These are phyloP conservation scores for Medicago arabica DNA, from an alignment of 306 rosid species.

Conservation along the genomic window DNA sequence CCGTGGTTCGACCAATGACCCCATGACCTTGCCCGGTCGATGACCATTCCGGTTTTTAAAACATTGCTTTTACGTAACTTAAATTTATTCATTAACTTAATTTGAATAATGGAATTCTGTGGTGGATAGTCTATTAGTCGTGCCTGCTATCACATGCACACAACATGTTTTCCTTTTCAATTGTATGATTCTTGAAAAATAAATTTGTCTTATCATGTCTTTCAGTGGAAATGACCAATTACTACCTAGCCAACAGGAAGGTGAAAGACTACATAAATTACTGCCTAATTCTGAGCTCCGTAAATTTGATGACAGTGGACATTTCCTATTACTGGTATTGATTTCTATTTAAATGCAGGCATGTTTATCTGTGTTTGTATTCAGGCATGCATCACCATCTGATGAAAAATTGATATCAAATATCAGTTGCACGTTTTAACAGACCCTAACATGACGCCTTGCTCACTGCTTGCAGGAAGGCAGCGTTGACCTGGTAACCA, in stretches of 20 bases:
- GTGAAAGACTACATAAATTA: constrained; percentile 54
- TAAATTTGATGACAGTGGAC: constrained; percentile 68
- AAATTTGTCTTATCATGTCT: constrained; percentile 43
- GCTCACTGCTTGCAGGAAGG: constrained; percentile 62
- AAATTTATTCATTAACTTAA: no score
- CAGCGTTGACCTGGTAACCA: constrained; percentile 65
- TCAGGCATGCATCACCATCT: constrained; percentile 24
- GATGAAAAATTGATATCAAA: constrained; percentile 27
- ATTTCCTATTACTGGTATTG: constrained; percentile 84
- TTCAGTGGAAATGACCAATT: constrained; percentile 76
- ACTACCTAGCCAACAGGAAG: constrained; percentile 78
- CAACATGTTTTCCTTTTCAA: constrained; percentile 25
- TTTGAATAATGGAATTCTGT: no score
- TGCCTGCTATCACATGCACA: background rate
- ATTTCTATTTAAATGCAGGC: constrained; percentile 17
- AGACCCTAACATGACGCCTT: constrained; percentile 17
- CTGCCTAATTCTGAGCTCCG: constrained; percentile 69
- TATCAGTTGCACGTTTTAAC: constrained; percentile 26
- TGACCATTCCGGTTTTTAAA: no score
- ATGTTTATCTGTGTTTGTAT: background rate
- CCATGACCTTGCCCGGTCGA: no score
- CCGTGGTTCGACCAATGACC: no score
- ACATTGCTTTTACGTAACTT: no score
- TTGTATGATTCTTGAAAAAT: constrained; percentile 26
- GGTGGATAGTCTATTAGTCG: no score